These are phyloP conservation scores for Malus domestica DNA, from an alignment of 306 rosid genomes.

Conservation along the genomic window ASM211411v1 NC_041796.1:12519001-12519500, in stretches of 20 bases:
- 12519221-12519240: background rate
- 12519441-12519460: fast-evolving
- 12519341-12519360: background rate
- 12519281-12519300: background rate
- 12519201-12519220: background rate
- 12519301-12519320: background rate
- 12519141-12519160: background rate
- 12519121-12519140: background rate
- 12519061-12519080: background rate
- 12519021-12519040: background rate
- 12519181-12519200: background rate
- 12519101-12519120: background rate
- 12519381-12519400: background rate
- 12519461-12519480: no score
- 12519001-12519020: background rate
- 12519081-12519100: background rate
- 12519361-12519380: background rate
- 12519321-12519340: background rate
- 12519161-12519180: background rate
- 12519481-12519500: no score
- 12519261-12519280: background rate
- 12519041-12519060: background rate
- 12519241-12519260: background rate
- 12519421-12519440: background rate
- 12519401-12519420: no score